Evolutionary conservation across 2,329 filamentous ascomycete genomes (phyloP).

Genomic region (Shiraia sp.): DNA sequence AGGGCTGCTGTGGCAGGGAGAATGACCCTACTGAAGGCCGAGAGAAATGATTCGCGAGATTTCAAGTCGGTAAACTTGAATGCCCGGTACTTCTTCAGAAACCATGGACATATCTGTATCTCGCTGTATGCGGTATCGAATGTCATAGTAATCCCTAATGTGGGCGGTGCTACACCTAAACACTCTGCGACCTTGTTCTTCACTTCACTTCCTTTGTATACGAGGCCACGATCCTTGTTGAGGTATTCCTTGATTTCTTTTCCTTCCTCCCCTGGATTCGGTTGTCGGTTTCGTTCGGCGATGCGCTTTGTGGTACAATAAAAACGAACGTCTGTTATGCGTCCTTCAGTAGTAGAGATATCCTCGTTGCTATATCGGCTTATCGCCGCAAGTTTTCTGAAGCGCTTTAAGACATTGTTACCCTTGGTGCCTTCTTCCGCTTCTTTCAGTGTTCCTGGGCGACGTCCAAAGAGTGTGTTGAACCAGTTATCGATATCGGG

Average conservation of each 20-base stretch:
- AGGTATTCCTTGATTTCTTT: background rate
- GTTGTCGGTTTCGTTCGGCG: no score
- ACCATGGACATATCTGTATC: conserved; percentile 7
- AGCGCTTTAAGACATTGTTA: no score
- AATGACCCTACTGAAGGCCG: background rate
- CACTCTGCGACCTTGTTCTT: conserved; percentile 1
- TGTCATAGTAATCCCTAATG: conserved; percentile 1
- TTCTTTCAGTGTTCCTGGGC: background rate
- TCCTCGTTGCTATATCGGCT: conserved; percentile 1
- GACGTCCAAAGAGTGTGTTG: conserved; percentile 2
- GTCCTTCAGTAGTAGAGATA: background rate
- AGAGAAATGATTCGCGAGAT: background rate
- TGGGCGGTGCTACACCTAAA: background rate
- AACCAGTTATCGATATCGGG: background rate
- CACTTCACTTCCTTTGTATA: background rate
- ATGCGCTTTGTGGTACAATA: conserved; percentile 4
- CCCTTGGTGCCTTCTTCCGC: no score
- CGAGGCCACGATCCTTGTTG: conserved; percentile 2
- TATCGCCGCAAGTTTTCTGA: background rate
- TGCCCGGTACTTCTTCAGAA: background rate
- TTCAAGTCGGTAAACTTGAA: conserved; percentile 2
- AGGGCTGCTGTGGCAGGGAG: background rate
- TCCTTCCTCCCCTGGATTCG: no score
- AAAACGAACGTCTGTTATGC: conserved; percentile 3
- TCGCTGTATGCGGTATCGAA: background rate